Evolutionary conservation across 495 filamentous ascomycete species (phyloP).

Genomic region (Penicillium cinerascens): DNA sequence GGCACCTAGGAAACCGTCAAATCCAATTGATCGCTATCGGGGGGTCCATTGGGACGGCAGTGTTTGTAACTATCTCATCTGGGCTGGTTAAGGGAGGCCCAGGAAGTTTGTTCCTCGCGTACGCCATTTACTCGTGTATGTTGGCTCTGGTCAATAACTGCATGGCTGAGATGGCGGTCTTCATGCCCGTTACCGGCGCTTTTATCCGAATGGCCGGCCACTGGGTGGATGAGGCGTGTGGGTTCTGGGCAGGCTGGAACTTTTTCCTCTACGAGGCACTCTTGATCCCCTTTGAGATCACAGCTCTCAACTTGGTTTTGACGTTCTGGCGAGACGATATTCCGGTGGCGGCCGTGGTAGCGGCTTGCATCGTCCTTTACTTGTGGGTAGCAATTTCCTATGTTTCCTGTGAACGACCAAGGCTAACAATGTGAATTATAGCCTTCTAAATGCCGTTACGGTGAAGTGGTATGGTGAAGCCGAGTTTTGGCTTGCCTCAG

Average conservation of each 20-base stretch:
- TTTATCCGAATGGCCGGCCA: slow-evolving; percentile 45
- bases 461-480: slow-evolving; percentile 65
- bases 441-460: slow-evolving; percentile 37
- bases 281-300: slow-evolving; percentile 68
- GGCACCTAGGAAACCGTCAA: slow-evolving; percentile 11
- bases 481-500: slow-evolving; percentile 64
- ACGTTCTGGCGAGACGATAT: slow-evolving; percentile 63
- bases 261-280: slow-evolving; percentile 65
- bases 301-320: slow-evolving; percentile 65
- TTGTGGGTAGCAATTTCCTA: slow-evolving; percentile 21
- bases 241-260: slow-evolving; percentile 54
- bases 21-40: slow-evolving; percentile 31
- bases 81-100: slow-evolving; percentile 49
- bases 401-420: not conserved
- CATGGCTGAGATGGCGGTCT: slow-evolving; percentile 44
- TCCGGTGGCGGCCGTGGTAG: slow-evolving; percentile 53
- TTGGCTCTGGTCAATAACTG: slow-evolving; percentile 32
- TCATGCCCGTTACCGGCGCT: slow-evolving; percentile 53
- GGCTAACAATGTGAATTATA: not conserved
- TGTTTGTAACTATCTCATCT: slow-evolving; percentile 23
- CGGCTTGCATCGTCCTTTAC: slow-evolving; percentile 51
- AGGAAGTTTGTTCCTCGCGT: slow-evolving; percentile 45
- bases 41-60: slow-evolving; percentile 31
- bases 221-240: slow-evolving; percentile 52
- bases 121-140: slow-evolving; percentile 31